These are phyloP conservation scores for Pichia kudriavzevii DNA, from an alignment of 1,139 yeast genomes.

Conservation along the genomic window DNA sequence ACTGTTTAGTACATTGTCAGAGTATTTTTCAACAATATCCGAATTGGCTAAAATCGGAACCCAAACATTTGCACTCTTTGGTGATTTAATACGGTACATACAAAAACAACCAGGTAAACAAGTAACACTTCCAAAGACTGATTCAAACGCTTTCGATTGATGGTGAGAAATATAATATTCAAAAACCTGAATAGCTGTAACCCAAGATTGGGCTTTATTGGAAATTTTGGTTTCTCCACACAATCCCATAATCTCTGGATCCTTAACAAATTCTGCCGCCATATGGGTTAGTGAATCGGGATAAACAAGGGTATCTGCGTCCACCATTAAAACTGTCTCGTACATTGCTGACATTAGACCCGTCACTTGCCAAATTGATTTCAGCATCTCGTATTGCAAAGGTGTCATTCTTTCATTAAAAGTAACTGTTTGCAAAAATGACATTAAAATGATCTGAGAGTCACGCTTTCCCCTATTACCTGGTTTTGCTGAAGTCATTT, in stretches of 20 bases:
- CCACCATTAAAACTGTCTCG: constrained; percentile 88
- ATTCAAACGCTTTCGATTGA: constrained; percentile 92
- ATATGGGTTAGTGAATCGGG: constrained; percentile 90
- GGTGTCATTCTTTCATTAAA: constrained; percentile 97
- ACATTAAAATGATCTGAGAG: constrained; percentile 90
- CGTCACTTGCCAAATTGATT: constrained; percentile 75
- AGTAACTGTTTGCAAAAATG: constrained; percentile 81
- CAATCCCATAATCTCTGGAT: constrained; percentile 86
- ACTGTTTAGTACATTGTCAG: constrained; percentile 82
- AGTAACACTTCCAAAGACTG: constrained; percentile 93
- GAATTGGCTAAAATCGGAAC: constrained; percentile 95
- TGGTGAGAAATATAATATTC: constrained; percentile 96
- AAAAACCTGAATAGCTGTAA: constrained; percentile 90
- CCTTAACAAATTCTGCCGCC: constrained; percentile 88
- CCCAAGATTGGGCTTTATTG: constrained; percentile 83
- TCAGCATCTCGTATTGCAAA: constrained; percentile 75
- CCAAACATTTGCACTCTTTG: constrained; percentile 91
- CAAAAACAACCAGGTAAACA: constrained; percentile 98
- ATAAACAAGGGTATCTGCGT: constrained; percentile 90
- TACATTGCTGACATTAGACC: constrained; percentile 85
- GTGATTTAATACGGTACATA: constrained; percentile 90
- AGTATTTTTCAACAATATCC: constrained; percentile 89
- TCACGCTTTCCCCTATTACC: constrained; percentile 99
- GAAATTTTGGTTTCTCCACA: constrained; percentile 97
- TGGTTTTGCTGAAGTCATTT: constrained; percentile 73